phyloP scores from a whole-genome alignment of 2,329 filamentous ascomycete species.

The Phaeoacremonium minimum region DNA sequence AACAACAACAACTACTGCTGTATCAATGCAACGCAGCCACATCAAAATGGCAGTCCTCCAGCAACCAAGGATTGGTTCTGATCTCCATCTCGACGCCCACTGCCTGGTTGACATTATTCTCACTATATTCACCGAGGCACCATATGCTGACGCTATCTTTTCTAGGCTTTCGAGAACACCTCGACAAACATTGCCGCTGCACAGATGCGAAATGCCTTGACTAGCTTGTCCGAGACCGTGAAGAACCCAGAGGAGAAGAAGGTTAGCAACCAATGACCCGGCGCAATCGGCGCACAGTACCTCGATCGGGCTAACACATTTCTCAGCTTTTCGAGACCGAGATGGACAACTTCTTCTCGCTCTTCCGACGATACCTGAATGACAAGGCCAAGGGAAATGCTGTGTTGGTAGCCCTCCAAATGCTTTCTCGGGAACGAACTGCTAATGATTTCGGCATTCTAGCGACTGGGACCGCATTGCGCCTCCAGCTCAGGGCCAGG shows the following conservation, averaged over 20 bases:
- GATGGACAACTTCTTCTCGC: conserved; percentile 99
- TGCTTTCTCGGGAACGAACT: conserved; percentile 13
- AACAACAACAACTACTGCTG: not conserved
- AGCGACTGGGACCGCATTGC: conserved; percentile 97
- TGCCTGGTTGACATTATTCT: not conserved
- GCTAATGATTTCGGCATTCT: conserved; percentile 7
- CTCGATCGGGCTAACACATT: conserved; percentile 9
- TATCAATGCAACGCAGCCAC: not conserved
- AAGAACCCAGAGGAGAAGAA: conserved; percentile 78
- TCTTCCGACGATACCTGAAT: conserved; percentile 97
- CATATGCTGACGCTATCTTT: conserved; percentile 23
- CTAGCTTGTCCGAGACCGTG: conserved; percentile 86
- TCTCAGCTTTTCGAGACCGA: conserved; percentile 88
- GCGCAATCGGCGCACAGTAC: not conserved
- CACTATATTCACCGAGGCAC: conserved; percentile 1
- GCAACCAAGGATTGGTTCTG: no score
- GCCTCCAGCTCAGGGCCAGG: conserved; percentile 87
- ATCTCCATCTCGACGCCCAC: not conserved
- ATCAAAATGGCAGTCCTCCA: not conserved
- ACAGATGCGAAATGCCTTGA: conserved; percentile 98
- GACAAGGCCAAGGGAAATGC: conserved; percentile 98
- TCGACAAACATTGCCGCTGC: conserved; percentile 96
- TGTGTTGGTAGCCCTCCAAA: conserved; percentile 49
- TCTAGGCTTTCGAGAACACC: conserved; percentile 96
- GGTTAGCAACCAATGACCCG: conserved; percentile 45